Conservation (phyloP, 2,329 filamentous ascomycete species). For the Diaporthe sp. region DNA sequence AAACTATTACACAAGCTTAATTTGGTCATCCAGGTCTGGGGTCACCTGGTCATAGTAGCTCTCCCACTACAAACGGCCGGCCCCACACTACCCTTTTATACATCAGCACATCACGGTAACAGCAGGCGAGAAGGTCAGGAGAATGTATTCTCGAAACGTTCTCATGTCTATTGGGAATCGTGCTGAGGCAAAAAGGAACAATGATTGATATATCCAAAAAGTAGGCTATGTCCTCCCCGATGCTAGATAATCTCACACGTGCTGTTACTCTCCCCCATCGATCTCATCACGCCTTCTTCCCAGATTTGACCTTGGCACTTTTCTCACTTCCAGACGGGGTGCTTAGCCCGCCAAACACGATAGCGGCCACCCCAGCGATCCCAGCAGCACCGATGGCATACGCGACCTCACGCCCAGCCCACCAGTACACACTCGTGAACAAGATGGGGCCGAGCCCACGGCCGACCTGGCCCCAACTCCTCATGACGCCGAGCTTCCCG, state of each 20-base stretch:
- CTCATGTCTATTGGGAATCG: neutral
- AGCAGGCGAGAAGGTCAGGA: neutral
- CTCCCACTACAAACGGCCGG: neutral
- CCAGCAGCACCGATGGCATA: constrained; percentile 86
- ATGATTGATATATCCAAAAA: neutral
- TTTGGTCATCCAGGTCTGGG: neutral
- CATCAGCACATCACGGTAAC: neutral
- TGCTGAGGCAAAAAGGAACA: neutral
- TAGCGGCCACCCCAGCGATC: constrained; percentile 79
- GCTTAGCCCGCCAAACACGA: constrained; percentile 81
- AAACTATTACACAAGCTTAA: neutral
- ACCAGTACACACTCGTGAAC: constrained; percentile 98
- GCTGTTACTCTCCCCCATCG: neutral
- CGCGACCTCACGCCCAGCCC: constrained; percentile 90
- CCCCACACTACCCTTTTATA: neutral
- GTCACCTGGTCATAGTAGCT: no score
- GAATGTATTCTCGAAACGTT: no score
- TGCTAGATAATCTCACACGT: neutral
- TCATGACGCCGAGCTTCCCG: constrained; percentile 85
- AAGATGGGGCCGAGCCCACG: constrained; percentile 88
- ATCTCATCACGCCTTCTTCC: constrained; percentile 41
- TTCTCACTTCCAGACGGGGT: constrained; percentile 63
- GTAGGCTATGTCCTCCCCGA: neutral
- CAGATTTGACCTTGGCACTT: constrained; percentile 38
- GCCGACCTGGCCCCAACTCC: constrained; percentile 88